Conservation (phyloP, 129 eudicot genomes). For the Flaveria brownii region DNA sequence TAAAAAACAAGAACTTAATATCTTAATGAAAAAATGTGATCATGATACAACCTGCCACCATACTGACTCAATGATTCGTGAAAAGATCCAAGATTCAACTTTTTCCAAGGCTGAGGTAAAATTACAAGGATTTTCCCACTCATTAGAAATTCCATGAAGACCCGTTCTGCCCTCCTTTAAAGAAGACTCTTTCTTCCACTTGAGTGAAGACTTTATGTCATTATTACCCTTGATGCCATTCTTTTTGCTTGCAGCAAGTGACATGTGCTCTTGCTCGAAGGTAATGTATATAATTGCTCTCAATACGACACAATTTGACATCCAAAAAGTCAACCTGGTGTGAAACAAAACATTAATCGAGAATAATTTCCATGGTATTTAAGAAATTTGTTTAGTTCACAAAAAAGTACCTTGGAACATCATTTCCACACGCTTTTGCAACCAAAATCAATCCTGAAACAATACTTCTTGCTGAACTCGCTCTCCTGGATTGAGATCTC, state of each 20-base stretch:
- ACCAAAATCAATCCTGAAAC: constrained; percentile 83
- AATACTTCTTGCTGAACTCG: constrained; percentile 66
- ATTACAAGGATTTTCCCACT: constrained; percentile 63
- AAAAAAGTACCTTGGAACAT: constrained; percentile 81
- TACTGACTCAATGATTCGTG: constrained; percentile 79
- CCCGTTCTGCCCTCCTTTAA: constrained; percentile 33
- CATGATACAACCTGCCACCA: constrained; percentile 88
- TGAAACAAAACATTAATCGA: not conserved
- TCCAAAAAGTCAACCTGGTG: constrained; percentile 91
- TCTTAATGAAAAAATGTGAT: constrained; percentile 4
- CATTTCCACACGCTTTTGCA: constrained; percentile 98
- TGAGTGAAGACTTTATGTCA: constrained; percentile 42
- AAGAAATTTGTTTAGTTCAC: constrained; percentile 9
- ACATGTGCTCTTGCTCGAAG: constrained; percentile 58
- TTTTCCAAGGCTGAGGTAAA: constrained; percentile 64
- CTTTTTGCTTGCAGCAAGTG: constrained; percentile 35
- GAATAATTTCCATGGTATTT: not conserved
- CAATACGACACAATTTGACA: constrained; percentile 74
- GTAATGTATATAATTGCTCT: constrained; percentile 70
- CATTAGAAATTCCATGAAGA: constrained; percentile 32
- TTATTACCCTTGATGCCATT: constrained; percentile 34
- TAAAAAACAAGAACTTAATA: not conserved
- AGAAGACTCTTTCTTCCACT: constrained; percentile 49
- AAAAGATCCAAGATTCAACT: constrained; percentile 92
- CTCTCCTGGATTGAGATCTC: constrained; percentile 52